Evolutionary conservation across 2,329 filamentous ascomycete species (phyloP), one percentile per base, ranked within the genome.

Genomic region (Pseudodiploospora longispora): DNA sequence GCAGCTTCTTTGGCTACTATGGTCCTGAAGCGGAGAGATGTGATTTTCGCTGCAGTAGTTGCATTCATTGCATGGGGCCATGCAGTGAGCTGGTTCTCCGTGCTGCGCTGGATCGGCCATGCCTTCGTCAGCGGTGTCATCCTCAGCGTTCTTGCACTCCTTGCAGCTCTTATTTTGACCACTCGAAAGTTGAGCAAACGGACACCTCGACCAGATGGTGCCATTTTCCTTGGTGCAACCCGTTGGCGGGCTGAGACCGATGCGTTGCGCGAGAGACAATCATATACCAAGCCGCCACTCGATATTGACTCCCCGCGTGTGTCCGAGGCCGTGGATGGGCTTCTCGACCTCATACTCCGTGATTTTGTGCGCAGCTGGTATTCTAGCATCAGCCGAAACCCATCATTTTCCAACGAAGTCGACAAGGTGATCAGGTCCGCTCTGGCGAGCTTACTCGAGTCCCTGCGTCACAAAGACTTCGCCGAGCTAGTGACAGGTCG

Each of bases 281-380:
- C 72, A 37, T 93, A 95, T 66, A 70, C 76, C 52, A 75, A 78
- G 50, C 67, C 75, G 42, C 78, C 85, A 9, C 73, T 98, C 49
- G 88, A 88, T 58, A 78, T 85, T 46, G 76, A 83, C 42, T 90
- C 87, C 19, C 80, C 83, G 53, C 75, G 82, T 47, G 80, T 97
- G 43, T 94, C 89, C 9, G 78, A 82, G 55, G 85, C 84, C 38
- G 69, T 97, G 51, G 88, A 96, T 64, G 76, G 81, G 42, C 67
- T 97, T 30, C 75, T 98, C 37, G 78, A 83, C 41, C 70, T 89
- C 42, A 78, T 95, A 42, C 66, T 88, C 51, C 78, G 86, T 51
- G 88, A 96, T 61, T 96, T 95, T 60, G 80, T 98, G 46, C 79
- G 76, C 46, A 83, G 83, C 38, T 98, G 93, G 93, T 97, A 96